Percentiles rank a stretch among this genome's conserved stretches.
Evolutionary conservation across 2,329 filamentous ascomycete species (phyloP).

Genomic region (Parastagonospora nodorum): DNA sequence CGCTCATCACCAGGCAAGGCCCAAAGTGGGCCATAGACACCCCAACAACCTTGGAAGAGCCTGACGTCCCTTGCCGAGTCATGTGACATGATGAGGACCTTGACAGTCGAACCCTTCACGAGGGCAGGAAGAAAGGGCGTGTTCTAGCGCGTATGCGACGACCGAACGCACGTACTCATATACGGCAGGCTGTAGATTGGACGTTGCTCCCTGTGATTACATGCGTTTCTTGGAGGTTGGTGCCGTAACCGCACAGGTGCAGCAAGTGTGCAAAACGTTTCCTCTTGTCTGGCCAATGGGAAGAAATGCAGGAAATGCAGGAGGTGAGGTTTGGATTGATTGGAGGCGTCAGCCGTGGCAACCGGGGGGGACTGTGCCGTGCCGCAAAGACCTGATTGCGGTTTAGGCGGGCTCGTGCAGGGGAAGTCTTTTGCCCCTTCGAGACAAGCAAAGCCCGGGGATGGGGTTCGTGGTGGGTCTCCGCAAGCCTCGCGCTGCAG

Average conservation of each 20-base stretch:
- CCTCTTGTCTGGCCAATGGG: slow-evolving; percentile 17
- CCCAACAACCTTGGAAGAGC: background rate
- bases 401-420: slow-evolving; percentile 8
- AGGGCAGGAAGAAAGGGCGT: background rate
- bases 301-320: slow-evolving; percentile 7
- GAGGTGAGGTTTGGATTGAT: slow-evolving; percentile 9
- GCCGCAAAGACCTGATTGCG: slow-evolving; percentile 11
- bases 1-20: background rate
- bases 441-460: slow-evolving; percentile 14
- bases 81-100: background rate
- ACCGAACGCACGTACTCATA: no score
- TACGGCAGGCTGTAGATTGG: no score
- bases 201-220: background rate
- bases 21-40: background rate
- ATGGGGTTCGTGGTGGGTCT: slow-evolving; percentile 13
- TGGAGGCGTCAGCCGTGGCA: slow-evolving; percentile 24
- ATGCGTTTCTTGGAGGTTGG: slow-evolving; percentile 13
- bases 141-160: no score
- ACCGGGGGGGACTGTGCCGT: slow-evolving; percentile 29
- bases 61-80: background rate
- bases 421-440: slow-evolving; percentile 20
- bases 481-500: slow-evolving; percentile 27
- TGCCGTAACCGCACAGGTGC: slow-evolving; percentile 13
- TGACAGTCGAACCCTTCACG: background rate
- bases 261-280: no score